Conservation (phyloP, 768 basidiomycete genomes). For the Sistotremastrum niveocremeum region DNA sequence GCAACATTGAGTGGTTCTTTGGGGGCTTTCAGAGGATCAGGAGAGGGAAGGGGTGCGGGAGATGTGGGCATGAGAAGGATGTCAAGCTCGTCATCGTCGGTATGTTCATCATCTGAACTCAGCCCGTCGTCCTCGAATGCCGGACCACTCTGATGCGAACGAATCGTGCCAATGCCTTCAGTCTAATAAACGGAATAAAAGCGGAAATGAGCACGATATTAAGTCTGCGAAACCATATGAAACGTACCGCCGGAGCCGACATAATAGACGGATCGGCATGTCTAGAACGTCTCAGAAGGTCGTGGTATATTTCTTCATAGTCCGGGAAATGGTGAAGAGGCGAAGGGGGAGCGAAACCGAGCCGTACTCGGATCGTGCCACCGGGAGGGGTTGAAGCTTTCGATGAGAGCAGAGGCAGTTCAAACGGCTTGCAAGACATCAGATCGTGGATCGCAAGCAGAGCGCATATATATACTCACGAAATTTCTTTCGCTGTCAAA, state of each 20-base stretch:
- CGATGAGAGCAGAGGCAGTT: conserved; percentile 33
- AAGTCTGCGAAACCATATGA: neutral
- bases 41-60: conserved; percentile 12
- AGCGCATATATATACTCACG: conserved; percentile 26
- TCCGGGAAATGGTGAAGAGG: conserved; percentile 30
- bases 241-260: conserved; percentile 63
- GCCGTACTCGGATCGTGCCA: conserved; percentile 45
- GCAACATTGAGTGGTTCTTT: conserved; percentile 11
- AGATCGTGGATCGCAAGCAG: neutral
- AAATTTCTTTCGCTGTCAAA: conserved; percentile 57
- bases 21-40: conserved; percentile 13
- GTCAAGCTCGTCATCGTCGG: conserved; percentile 14
- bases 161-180: conserved; percentile 74
- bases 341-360: conserved; percentile 40
- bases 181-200: conserved; percentile 34
- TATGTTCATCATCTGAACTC: conserved; percentile 31
- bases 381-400: conserved; percentile 31
- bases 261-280: conserved; percentile 42
- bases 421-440: conserved; percentile 27
- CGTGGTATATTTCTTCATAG: conserved; percentile 46
- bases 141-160: conserved; percentile 41
- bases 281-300: conserved; percentile 49
- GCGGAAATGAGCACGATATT: neutral
- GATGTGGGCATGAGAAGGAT: neutral
- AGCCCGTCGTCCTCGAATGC: conserved; percentile 69